Conservation (phyloP, 495 filamentous ascomycete genomes). For the Xylaria palmicola region DNA sequence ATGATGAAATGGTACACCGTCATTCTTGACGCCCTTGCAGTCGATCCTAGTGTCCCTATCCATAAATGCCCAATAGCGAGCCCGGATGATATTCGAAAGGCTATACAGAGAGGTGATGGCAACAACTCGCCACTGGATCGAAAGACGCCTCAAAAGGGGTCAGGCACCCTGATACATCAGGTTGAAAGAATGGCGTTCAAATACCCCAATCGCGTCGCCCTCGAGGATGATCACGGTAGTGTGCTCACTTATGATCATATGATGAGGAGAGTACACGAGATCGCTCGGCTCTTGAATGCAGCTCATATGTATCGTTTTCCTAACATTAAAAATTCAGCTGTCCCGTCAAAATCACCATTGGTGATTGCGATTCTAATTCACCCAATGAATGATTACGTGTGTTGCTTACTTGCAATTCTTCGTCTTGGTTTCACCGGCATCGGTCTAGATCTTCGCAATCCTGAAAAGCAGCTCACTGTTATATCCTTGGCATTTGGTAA, state of each 20-base stretch:
- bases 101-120: background rate
- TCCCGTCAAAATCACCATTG: background rate
- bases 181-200: slow-evolving; percentile 17
- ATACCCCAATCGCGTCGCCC: slow-evolving; percentile 9
- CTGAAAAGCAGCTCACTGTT: background rate
- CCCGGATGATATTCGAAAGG: background rate
- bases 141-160: background rate
- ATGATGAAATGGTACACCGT: slow-evolving; percentile 8
- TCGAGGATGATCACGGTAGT: slow-evolving; percentile 19
- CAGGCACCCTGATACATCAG: slow-evolving; percentile 21
- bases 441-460: slow-evolving; percentile 8
- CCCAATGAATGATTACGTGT: background rate
- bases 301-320: background rate
- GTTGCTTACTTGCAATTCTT: slow-evolving; percentile 4
- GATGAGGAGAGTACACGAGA: background rate
- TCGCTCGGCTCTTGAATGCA: background rate
- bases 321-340: background rate
- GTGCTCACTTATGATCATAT: slow-evolving; percentile 15
- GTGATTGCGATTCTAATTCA: background rate
- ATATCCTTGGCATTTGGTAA: background rate
- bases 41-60: background rate
- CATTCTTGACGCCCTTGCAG: background rate
- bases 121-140: background rate
- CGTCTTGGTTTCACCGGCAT: slow-evolving; percentile 2
- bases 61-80: background rate